These are phyloP conservation scores for Spongospora subterranea DNA, from an alignment of 208 protist species.

Conservation along the genomic window DNA sequence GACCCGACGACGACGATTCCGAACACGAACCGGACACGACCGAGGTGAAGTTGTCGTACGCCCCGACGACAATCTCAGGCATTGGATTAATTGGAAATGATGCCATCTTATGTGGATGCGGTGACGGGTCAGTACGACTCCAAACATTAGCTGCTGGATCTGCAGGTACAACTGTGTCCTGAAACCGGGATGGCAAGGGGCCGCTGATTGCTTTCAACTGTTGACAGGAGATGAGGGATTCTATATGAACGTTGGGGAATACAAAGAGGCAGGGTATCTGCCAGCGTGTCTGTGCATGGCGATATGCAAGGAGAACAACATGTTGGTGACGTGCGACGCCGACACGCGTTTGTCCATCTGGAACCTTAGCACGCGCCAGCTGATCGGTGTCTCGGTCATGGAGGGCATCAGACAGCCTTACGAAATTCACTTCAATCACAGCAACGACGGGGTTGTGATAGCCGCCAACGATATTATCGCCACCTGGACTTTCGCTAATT, in stretches of 20 bases:
- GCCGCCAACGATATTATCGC: not conserved
- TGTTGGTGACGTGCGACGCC: not conserved
- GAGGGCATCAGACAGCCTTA: not conserved
- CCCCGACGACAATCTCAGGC: slow-evolving; percentile 21
- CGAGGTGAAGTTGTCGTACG: slow-evolving; percentile 28
- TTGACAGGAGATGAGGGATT: not conserved
- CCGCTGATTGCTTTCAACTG: not conserved
- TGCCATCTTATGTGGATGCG: not conserved
- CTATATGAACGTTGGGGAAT: not conserved
- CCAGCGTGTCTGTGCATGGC: not conserved
- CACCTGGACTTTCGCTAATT: not conserved
- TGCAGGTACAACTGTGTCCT: not conserved
- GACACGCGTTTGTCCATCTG: not conserved
- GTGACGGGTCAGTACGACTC: not conserved
- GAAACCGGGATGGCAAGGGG: not conserved
- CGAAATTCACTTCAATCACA: not conserved
- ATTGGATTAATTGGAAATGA: not conserved
- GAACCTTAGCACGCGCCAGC: not conserved
- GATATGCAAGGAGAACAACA: not conserved
- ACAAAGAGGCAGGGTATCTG: not conserved
- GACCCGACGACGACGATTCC: not conserved
- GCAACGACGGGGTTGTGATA: not conserved
- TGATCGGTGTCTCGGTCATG: not conserved
- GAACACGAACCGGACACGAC: not conserved
- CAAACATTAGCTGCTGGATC: not conserved